Evolutionary conservation across 169 alveolate species (phyloP).

Genomic region (Cryptosporidium viatorum): DNA sequence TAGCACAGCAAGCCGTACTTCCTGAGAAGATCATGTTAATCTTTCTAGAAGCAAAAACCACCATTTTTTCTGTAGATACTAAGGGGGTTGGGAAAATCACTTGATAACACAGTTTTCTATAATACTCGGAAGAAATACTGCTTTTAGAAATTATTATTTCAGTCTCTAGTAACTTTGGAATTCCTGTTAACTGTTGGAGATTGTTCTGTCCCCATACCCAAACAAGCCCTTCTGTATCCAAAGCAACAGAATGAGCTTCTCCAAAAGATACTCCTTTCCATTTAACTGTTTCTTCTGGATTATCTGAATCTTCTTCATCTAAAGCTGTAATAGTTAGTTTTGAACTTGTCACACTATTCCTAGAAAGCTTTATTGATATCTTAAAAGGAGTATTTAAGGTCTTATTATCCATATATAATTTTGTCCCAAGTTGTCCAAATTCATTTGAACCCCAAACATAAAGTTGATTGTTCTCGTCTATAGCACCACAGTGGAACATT

Average conservation of each 20-base stretch:
- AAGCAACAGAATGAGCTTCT: constrained; percentile 60
- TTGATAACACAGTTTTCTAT: background rate
- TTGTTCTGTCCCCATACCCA: constrained; percentile 76
- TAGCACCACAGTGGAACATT: constrained; percentile 67
- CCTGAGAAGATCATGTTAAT: constrained; percentile 40
- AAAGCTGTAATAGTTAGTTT: background rate
- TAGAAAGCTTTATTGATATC: background rate
- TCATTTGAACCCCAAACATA: constrained; percentile 73
- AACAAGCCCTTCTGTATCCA: constrained; percentile 40
- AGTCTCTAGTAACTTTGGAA: constrained; percentile 15
- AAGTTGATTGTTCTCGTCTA: constrained; percentile 23
- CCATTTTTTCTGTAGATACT: background rate
- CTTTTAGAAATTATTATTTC: constrained; percentile 6
- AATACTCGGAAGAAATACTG: background rate
- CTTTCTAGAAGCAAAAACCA: constrained; percentile 19
- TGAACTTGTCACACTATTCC: background rate
- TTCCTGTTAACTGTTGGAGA: constrained; percentile 49
- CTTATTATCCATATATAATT: background rate
- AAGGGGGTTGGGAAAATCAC: constrained; percentile 54
- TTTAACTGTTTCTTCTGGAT: background rate
- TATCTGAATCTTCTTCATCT: background rate
- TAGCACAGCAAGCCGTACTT: constrained; percentile 58
- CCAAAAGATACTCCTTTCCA: constrained; percentile 60
- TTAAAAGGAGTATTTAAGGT: constrained; percentile 11
- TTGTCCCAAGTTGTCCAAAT: constrained; percentile 66